Conservation (phyloP, 257 asterid genomes). For the Nicotiana tomentosiformis region DNA sequence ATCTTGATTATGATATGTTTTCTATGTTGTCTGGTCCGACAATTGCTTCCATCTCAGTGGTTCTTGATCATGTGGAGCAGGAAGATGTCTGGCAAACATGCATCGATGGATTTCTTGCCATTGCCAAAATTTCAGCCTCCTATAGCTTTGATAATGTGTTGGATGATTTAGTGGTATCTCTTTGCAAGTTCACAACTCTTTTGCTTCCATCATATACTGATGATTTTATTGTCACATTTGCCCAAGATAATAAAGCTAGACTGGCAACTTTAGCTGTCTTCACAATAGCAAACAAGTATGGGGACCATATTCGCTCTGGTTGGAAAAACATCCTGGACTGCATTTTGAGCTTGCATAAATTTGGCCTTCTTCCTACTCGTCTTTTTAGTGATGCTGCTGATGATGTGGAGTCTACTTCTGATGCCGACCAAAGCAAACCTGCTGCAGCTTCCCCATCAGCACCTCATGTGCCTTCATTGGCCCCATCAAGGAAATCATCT, state of each 20-base stretch:
- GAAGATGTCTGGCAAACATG: constrained; percentile 63
- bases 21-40: constrained; percentile 74
- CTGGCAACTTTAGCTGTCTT: constrained; percentile 81
- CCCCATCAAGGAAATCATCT: constrained; percentile 65
- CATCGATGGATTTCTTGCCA: constrained; percentile 73
- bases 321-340: constrained; percentile 94
- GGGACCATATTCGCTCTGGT: constrained; percentile 75
- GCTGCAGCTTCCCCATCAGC: constrained; percentile 34
- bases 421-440: constrained; percentile 34
- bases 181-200: constrained; percentile 77
- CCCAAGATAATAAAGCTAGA: constrained; percentile 72
- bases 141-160: constrained; percentile 57
- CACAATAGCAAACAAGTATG: constrained; percentile 70
- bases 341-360: constrained; percentile 73
- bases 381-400: constrained; percentile 78
- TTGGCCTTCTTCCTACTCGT: constrained; percentile 87
- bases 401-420: constrained; percentile 51
- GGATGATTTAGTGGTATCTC: constrained; percentile 85
- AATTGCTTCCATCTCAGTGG: constrained; percentile 86
- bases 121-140: constrained; percentile 71
- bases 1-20: constrained; percentile 80
- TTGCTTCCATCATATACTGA: constrained; percentile 53
- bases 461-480: constrained; percentile 31
- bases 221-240: constrained; percentile 60
- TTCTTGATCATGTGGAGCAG: constrained; percentile 77